A percentile compares a stretch with the other conserved stretches of the same genome.
These are phyloP conservation scores for Zostera marina DNA, from an alignment of 116 monocot species.

Conservation along the genomic window DNA sequence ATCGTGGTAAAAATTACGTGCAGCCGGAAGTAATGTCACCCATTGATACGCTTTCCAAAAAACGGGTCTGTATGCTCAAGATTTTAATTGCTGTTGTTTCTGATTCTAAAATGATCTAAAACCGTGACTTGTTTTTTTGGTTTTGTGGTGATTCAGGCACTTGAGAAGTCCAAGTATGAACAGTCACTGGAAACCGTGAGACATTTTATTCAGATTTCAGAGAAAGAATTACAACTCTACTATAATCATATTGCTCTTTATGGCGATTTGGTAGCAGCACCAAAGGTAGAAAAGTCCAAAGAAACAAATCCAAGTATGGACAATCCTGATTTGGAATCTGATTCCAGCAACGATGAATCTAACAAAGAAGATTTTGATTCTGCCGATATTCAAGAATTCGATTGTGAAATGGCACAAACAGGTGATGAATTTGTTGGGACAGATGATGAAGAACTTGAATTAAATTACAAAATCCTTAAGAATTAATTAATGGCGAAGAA, in stretches of 20 bases:
- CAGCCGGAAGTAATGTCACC: slow-evolving; percentile 91
- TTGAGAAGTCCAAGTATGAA: slow-evolving; percentile 91
- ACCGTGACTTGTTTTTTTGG: not conserved
- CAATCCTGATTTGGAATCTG: too few relatives aligned
- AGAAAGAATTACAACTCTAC: slow-evolving; percentile 84
- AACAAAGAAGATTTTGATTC: too few relatives aligned
- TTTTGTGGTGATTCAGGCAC: slow-evolving; percentile 38
- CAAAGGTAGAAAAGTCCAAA: too few relatives aligned
- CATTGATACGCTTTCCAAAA: slow-evolving; percentile 79
- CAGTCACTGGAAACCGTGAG: slow-evolving; percentile 82
- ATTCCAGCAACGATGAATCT: too few relatives aligned
- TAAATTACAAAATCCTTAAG: too few relatives aligned
- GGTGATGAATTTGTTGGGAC: too few relatives aligned
- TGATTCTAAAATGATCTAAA: not conserved
- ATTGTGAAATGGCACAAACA: too few relatives aligned
- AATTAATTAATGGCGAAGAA: too few relatives aligned
- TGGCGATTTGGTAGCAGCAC: slow-evolving; percentile 5
- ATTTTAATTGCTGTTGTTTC: not conserved
- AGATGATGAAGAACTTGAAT: too few relatives aligned
- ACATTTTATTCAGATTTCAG: slow-evolving; percentile 68
- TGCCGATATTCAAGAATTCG: too few relatives aligned
- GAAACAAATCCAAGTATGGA: too few relatives aligned
- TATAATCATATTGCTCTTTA: slow-evolving; percentile 64
- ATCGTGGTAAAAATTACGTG: slow-evolving; percentile 68
- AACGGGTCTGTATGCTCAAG: slow-evolving; percentile 29